Evolutionary conservation across 2,329 filamentous ascomycete species (phyloP), one percentile per base, ranked within the genome.

Genomic region (Hypomyces rosellus): DNA sequence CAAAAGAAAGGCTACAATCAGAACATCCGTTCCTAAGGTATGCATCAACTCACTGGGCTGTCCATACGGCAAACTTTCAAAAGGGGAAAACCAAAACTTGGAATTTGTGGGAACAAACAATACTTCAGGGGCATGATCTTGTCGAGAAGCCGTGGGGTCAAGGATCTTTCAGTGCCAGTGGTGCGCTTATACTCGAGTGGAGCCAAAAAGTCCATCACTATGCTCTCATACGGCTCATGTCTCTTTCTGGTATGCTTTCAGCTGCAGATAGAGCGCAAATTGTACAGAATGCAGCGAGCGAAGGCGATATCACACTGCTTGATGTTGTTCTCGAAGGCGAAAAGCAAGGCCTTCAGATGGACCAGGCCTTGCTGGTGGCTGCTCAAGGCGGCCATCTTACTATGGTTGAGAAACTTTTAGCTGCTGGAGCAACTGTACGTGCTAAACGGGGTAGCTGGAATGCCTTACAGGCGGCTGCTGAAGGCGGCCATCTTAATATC

Each of bases 11-110:
- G 4, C 5, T 49, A 2, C 18, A 18, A 11, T 16, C 0, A 13
- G 33, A 38, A 16, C 30, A 52, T 22, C 54, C 50, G 2, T 56
- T 56, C 30, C 25, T 56, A 14, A 6, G 15, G 33, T 56, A 56
- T 34, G 54, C 54, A 2, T 12, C 48, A 12, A n/a, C 16, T 12
- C 13, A 53, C 34, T 55, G 50, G 48, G 37, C 55, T 22, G 34
- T 1, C 4, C 54, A 55, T 34, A 49, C 53, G 8, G 18, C 12
- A 3, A 22, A n/a, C 9, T 55, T 52, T 34, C 12, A 47, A 1
- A 15, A 18, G 2, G 44, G 13, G 7, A 39, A 20, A 16, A 50
- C 55, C 1, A 50, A 5, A 1, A 54, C 49, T 1, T 51, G 49
- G 49, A 22, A 4, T 15, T 25, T 48, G 13, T 51, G 36, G 44